Conservation (phyloP, 2,329 filamentous ascomycete species). For the Pseudocercospora crystallina region DNA sequence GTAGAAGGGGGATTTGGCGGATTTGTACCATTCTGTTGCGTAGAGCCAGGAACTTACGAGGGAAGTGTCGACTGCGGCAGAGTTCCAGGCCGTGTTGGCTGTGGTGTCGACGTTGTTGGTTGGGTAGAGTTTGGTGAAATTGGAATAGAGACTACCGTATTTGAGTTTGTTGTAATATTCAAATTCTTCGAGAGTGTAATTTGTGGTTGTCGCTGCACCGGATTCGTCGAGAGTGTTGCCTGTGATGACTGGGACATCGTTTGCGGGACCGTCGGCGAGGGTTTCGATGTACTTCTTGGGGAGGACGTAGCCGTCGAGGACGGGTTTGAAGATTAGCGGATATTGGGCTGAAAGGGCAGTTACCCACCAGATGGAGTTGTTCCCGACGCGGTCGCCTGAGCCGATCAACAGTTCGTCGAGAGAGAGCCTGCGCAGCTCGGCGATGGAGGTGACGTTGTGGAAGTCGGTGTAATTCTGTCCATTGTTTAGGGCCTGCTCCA, state of each 20-base stretch:
- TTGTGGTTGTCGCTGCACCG: constrained; percentile 4
- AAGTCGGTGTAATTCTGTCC: constrained; percentile 28
- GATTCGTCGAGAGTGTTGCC: constrained; percentile 10
- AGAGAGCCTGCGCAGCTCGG: constrained; percentile 6
- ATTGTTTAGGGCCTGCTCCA: constrained; percentile 40
- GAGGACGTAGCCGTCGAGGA: constrained; percentile 7
- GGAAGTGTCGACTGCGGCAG: constrained; percentile 4
- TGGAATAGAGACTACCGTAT: constrained; percentile 2
- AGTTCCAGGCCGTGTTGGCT: constrained; percentile 3
- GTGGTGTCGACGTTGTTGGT: constrained; percentile 1
- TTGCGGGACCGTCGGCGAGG: constrained; percentile 6
- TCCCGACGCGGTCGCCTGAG: constrained; percentile 1
- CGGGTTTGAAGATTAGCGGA: constrained; percentile 10
- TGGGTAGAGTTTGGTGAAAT: constrained; percentile 7
- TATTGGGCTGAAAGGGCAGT: constrained; percentile 1
- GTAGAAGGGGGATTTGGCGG: constrained; percentile 10
- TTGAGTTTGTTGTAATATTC: constrained; percentile 7
- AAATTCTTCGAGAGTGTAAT: constrained; percentile 4
- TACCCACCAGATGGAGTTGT: constrained; percentile 10
- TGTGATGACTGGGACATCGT: constrained; percentile 10
- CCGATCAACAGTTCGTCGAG: constrained; percentile 1
- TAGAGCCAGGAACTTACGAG: constrained; percentile 8
- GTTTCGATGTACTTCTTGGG: constrained; percentile 11
- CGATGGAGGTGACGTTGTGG: constrained; percentile 41
- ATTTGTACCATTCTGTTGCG: constrained; percentile 5